Evolutionary conservation across 169 alveolate genomes (phyloP), one percentile per base, ranked within the genome.

Genomic region (Cryptosporidium ryanae): DNA sequence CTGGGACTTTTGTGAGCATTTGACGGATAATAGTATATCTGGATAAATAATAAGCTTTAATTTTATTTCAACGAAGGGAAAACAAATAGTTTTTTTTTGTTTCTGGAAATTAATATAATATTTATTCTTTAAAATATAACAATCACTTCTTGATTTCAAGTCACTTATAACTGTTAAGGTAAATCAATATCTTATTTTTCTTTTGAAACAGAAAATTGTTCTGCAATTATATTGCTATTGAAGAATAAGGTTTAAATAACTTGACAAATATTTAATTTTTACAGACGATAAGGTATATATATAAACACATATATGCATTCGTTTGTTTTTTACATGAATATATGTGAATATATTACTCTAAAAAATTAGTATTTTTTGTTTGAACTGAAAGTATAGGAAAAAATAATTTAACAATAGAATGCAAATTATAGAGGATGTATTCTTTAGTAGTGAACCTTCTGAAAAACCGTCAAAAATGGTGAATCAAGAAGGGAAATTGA

Each of bases 1-100:
- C 82, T 66, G 82, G 64, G 82, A 48, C 31, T 49, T 49, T 66
- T 66, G 82, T 43, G 48, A 38, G 38, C 34, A 66, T 48, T 66
- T 48, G 31, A 66, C 48, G 82, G 64, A 38, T 65, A 29, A 4
- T 38, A 38, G 8, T 38, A 38, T 38, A 38, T 38, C 0, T 38
- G 18, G 17, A 48, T 48, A 48, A 48, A n/a, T n/a, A n/a, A n/a
- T 38, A 38, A 38, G 46, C 0, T 4, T 38, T 38, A 38, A 38
- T 38, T 38, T 38, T 6, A 10, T 38, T 10, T 38, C 8, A 38
- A 38, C 46, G 8, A 6, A 38, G 8, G 8, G 8, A 38, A 38
- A 10, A 38, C 3, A 38, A 38, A 4, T 6, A 38, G 46, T 38
- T 6, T 4, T 0, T 38, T 38, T 38, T 38, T 38, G 46, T 38